These are phyloP conservation scores for Kernera saxatilis DNA, from an alignment of 345 rosid species.

Conservation along the genomic window DNA sequence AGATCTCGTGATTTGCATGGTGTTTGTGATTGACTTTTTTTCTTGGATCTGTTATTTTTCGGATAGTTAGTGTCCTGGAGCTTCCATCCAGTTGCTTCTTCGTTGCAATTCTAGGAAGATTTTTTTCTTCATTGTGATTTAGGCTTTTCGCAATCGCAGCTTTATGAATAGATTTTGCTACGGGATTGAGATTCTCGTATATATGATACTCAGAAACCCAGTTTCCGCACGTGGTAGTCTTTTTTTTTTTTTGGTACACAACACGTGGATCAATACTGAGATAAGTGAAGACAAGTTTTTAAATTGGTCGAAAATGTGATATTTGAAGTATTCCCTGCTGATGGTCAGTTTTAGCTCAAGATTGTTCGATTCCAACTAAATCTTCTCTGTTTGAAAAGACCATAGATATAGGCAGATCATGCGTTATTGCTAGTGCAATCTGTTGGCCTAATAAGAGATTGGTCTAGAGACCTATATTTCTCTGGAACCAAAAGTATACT, in stretches of 20 bases:
- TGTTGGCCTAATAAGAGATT: neutral
- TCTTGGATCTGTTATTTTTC: constrained; percentile 16
- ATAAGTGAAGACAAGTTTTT: neutral
- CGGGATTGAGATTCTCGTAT: neutral
- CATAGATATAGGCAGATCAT: neutral
- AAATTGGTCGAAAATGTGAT: neutral
- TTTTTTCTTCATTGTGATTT: neutral
- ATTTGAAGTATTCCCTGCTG: neutral
- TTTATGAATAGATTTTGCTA: neutral
- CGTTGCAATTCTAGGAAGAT: neutral
- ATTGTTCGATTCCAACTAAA: neutral
- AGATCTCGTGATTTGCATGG: constrained; percentile 38
- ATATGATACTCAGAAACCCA: neutral
- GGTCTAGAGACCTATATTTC: neutral
- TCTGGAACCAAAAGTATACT: neutral
- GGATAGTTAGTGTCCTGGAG: neutral
- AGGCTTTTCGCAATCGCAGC: neutral
- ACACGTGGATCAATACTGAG: neutral
- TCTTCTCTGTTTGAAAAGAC: neutral
- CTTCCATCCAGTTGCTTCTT: neutral
- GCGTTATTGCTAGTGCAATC: neutral
- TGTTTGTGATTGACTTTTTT: neutral
- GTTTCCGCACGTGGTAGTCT: neutral
- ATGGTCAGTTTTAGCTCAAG: neutral
- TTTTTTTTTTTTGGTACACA: neutral